Evolutionary conservation across 768 basidiomycete genomes (phyloP).

Genomic region (Ramaria rubella): DNA sequence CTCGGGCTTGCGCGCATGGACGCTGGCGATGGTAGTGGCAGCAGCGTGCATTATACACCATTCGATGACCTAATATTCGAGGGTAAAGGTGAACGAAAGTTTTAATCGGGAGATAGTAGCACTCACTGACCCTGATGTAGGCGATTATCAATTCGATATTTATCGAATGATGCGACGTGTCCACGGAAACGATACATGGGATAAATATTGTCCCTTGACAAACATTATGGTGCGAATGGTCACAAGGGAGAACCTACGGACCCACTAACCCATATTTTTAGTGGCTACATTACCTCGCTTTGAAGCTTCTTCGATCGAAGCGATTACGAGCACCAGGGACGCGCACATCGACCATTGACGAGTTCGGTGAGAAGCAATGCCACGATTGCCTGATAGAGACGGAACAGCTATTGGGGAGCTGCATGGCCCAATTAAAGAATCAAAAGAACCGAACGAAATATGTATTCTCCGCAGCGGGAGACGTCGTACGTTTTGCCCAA

Average conservation of each 20-base stretch:
- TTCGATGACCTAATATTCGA: conserved; percentile 89
- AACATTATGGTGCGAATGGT: conserved; percentile 77
- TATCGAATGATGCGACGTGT: conserved; percentile 80
- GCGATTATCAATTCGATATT: conserved; percentile 91
- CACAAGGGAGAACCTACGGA: background rate
- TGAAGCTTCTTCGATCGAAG: conserved; percentile 67
- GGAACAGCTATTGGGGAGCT: conserved; percentile 48
- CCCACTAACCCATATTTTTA: conserved; percentile 22
- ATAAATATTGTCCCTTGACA: conserved; percentile 68
- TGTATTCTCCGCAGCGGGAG: conserved; percentile 2
- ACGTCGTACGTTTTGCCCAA: conserved; percentile 6
- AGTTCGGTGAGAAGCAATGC: conserved; percentile 61
- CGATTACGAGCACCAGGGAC: conserved; percentile 48
- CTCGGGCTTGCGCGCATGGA: conserved; percentile 87
- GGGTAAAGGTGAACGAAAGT: conserved; percentile 60
- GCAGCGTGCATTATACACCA: conserved; percentile 60
- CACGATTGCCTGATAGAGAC: conserved; percentile 63
- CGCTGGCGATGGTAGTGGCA: conserved; percentile 40
- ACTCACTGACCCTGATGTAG: conserved; percentile 29
- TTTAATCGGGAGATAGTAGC: background rate
- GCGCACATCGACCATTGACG: conserved; percentile 28
- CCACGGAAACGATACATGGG: conserved; percentile 56
- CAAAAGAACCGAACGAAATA: conserved; percentile 27
- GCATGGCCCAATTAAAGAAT: conserved; percentile 31
- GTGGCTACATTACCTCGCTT: conserved; percentile 87